phyloP scores from a whole-genome alignment of 2,329 filamentous ascomycete genomes.

The Ascochyta clinopodiicola region DNA sequence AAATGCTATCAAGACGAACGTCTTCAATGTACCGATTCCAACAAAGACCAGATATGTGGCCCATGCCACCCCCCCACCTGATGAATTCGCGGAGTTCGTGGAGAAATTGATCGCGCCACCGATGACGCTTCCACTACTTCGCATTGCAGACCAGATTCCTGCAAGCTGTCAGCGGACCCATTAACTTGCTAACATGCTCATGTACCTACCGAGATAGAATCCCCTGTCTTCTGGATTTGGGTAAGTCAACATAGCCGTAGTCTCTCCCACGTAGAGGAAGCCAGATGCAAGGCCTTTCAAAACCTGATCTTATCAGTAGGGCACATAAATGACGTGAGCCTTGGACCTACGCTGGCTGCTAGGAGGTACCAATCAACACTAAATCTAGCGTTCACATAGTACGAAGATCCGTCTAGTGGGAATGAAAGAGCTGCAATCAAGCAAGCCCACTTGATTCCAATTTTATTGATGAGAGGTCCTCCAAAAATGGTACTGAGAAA shows the following conservation, averaged over 20 bases:
- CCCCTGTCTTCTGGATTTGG: conserved; percentile 16
- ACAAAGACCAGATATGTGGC: too few relatives aligned
- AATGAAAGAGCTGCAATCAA: conserved; percentile 17
- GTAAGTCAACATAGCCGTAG: conserved; percentile 20
- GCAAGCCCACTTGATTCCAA: conserved; percentile 19
- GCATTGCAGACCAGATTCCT: conserved; percentile 22
- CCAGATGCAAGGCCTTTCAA: conserved; percentile 13
- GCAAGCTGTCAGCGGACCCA: neutral
- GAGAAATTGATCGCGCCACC: conserved; percentile 20
- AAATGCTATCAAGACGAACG: too few relatives aligned
- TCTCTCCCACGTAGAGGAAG: conserved; percentile 17
- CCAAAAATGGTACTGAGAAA: conserved; percentile 18
- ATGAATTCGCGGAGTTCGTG: conserved; percentile 6
- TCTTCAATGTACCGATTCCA: too few relatives aligned
- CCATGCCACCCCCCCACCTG: neutral
- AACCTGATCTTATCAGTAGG: too few relatives aligned
- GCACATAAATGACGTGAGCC: too few relatives aligned
- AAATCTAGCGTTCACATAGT: conserved; percentile 16
- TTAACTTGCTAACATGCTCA: too few relatives aligned
- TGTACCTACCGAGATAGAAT: conserved; percentile 12
- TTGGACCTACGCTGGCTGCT: conserved; percentile 5
- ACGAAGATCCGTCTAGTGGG: conserved; percentile 16
- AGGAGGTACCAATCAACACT: conserved; percentile 11
- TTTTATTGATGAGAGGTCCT: conserved; percentile 19
- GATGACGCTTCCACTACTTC: conserved; percentile 17